Base-by-base conservation (phyloP, 163 green algal genomes). In the Volvox carteri region DNA sequence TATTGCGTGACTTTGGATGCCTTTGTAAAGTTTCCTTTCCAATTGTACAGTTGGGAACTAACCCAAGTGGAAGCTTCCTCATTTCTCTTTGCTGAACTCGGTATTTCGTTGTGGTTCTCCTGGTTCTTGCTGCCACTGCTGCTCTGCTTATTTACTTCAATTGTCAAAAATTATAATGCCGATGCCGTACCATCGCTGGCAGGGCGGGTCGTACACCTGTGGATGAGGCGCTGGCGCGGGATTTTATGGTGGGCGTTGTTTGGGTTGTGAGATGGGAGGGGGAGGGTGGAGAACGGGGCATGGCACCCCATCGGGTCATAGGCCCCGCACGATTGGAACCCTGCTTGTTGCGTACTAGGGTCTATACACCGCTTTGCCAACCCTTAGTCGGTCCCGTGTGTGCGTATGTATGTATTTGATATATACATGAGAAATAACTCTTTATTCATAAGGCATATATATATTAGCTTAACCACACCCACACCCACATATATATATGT, bases 181-280 rank as follows among this genome's bases (percentile, higher is more conserved):
- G n/a, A n/a, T n/a, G n/a, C n/a, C n/a, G n/a, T n/a, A n/a, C n/a
- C n/a, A n/a, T n/a, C n/a, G n/a, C n/a, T n/a, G n/a, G 65, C 85
- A 93, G 90, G 56, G 89, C 58, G 19, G 86, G 89, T 1, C 88
- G 89, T 41, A 95, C 92, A 11, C 92, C 92, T 28, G 90, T 95
- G 75, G 92, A 95, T 67, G 92, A 95, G 67, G 92, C 90, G 4
- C 65, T 95, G 2, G n/a, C 70, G 2, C 37, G 85, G 23, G 88
- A 92, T 33, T 42, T 84, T 39, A 62, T 74, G 77, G 86, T 90
- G 58, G 42, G 81, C 48, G 30, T 33, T 12, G n/a, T 30, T 14
- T 16, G 42, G 39, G 30, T 37, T 30, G 28, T 58, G 21, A 21
- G 60, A 39, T 39, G 4, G 7, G 11, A 37, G 28, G 60, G 23